These are phyloP conservation scores for Penicillium odoratum DNA, from an alignment of 495 filamentous ascomycete genomes.

Conservation along the genomic window DNA sequence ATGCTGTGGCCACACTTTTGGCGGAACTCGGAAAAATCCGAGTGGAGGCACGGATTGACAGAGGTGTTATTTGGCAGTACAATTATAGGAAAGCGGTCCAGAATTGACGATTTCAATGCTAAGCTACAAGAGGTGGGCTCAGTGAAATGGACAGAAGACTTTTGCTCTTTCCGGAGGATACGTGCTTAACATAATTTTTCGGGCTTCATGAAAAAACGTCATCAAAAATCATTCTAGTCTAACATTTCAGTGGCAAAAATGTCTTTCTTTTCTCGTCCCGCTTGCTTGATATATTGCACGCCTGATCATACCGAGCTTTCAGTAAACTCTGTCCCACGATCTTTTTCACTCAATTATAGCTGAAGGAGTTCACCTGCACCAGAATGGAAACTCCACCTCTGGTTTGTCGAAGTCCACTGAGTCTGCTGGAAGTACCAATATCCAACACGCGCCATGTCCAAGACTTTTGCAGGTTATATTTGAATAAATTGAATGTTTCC, in stretches of 20 bases:
- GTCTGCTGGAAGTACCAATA: not conserved
- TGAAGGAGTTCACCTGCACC: not conserved
- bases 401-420: not conserved
- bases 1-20: constrained; percentile 2
- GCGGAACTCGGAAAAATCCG: constrained; percentile 2
- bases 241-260: constrained; percentile 1
- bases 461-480: no score
- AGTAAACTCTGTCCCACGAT: not conserved
- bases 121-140: constrained; percentile 1
- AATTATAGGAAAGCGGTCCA: constrained; percentile 1
- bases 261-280: constrained; percentile 1
- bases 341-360: not conserved
- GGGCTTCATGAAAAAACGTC: constrained; percentile 1
- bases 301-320: constrained; percentile 1
- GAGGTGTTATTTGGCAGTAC: constrained; percentile 1
- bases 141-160: constrained; percentile 1
- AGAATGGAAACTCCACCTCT: constrained; percentile 1
- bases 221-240: not conserved
- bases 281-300: not conserved
- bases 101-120: not conserved
- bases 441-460: not conserved
- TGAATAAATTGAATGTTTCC: no score
- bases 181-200: constrained; percentile 1
- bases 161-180: constrained; percentile 1
- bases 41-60: constrained; percentile 2